Conservation (phyloP, 1,284 basidiomycete species). For the Ustilago tritici region DNA sequence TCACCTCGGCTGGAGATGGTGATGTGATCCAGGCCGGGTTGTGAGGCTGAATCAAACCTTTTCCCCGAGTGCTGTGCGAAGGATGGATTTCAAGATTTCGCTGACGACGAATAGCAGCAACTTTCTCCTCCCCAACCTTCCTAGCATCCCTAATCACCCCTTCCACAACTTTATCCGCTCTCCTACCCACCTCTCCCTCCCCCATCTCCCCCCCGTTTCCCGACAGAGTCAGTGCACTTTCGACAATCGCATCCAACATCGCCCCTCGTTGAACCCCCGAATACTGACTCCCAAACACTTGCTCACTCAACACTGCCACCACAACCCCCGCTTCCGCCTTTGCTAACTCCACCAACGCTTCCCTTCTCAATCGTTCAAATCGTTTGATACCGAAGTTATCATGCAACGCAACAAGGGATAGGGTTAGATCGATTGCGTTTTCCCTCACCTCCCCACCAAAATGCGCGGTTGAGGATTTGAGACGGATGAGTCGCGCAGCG, state of each 20-base stretch:
- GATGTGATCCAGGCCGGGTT: background rate
- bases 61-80: background rate
- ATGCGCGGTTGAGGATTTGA: conserved; percentile 40
- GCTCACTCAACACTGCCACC: conserved; percentile 80
- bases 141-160: conserved; percentile 14
- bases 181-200: conserved; percentile 1
- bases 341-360: conserved; percentile 81
- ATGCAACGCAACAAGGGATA: conserved; percentile 80
- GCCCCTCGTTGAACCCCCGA: conserved; percentile 84
- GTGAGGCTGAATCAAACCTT: background rate
- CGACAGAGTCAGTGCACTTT: conserved; percentile 86
- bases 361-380: conserved; percentile 84
- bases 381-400: conserved; percentile 84
- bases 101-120: conserved; percentile 33
- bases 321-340: conserved; percentile 81
- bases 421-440: conserved; percentile 84
- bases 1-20: background rate
- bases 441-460: conserved; percentile 75
- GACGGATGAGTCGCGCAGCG: conserved; percentile 49
- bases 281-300: conserved; percentile 92
- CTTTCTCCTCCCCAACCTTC: conserved; percentile 38
- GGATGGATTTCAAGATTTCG: background rate
- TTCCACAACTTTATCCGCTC: conserved; percentile 17
- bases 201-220: background rate
- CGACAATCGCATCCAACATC: conserved; percentile 85